Conservation (phyloP, 106 monocot species). For the Posidonia australis region DNA sequence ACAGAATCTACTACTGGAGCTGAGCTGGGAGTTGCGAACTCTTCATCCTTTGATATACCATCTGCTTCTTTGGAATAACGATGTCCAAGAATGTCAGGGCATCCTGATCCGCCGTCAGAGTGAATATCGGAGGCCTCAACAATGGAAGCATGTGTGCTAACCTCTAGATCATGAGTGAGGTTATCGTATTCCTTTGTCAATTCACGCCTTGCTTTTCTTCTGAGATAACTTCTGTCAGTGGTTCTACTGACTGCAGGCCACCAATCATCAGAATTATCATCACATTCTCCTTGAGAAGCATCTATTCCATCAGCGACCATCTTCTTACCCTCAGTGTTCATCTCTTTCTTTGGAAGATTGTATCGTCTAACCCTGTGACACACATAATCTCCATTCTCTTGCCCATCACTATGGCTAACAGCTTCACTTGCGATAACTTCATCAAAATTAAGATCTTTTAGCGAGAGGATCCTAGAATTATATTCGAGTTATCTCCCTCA, state of each 20-base stretch:
- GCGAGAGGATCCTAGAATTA: constrained; percentile 56
- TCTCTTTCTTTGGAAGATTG: constrained; percentile 24
- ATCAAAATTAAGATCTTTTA: constrained; percentile 56
- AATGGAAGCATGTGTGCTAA: neutral
- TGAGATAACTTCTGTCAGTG: constrained; percentile 63
- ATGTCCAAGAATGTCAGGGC: neutral
- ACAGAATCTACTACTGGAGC: constrained; percentile 2
- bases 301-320: constrained; percentile 48
- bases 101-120: constrained; percentile 15
- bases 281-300: constrained; percentile 57
- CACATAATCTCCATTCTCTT: constrained; percentile 16
- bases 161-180: constrained; percentile 9
- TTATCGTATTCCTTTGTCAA: constrained; percentile 17
- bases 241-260: constrained; percentile 79
- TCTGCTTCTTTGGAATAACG: neutral
- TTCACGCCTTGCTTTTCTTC: constrained; percentile 59
- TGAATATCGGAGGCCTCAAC: constrained; percentile 13
- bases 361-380: constrained; percentile 6
- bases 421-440: constrained; percentile 10
- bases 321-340: constrained; percentile 36
- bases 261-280: constrained; percentile 64
- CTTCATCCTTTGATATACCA: constrained; percentile 5
- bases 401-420: constrained; percentile 12
- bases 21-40: neutral
- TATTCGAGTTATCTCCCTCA: constrained; percentile 20